Evolutionary conservation across 768 basidiomycete species (phyloP), one percentile per base, ranked within the genome.

Genomic region (Mycena sanguinolenta): DNA sequence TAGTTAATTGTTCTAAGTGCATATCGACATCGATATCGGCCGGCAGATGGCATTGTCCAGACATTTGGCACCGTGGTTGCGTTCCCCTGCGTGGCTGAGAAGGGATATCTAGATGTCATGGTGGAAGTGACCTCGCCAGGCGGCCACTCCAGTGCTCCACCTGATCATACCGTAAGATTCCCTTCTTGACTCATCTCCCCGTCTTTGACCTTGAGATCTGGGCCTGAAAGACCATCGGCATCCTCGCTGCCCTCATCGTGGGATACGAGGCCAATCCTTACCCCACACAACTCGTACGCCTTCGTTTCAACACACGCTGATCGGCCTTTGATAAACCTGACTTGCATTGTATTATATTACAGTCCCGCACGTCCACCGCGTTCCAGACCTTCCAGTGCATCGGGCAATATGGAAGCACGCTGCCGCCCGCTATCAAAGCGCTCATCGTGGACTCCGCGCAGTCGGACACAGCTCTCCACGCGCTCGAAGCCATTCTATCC

Each of bases 71-170:
- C 75, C 23, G 70, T 84, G 17, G 74, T 88, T 39, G 85, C 87
- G 21, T 77, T 77, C 13, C 86, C 85, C 19, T 85, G 79, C 6
- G 78, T 87, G 17, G 82, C 82, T 0, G 89, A 90, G 76, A 90
- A 88, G 75, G 90, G 90, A 13, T 84, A 82, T n/a, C 38, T 76
- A 13, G 72, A 74, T 61, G 67, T 86, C 5, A 77, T 75, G 30
- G 75, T 91, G 21, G 81, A 85, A 36, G 85, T 91, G 12, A 73
- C 79, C 44, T 80, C 86, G 2, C 80, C 86, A 0, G 91, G 92
- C 6, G 91, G 92, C 0, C 92, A 92, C 73, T 91, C 91, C 4
- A 88, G 87, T 73, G 77, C 90, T 4, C 92, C 92, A 19, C 89
- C 89, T 16, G 67, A 75, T 12, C 91, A 93, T 68, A 93, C 92